A percentile compares a stretch with the other conserved stretches of the same genome.
These are phyloP conservation scores for Phoma sp. DNA, from an alignment of 2,329 filamentous ascomycete genomes.

Conservation along the genomic window DNA sequence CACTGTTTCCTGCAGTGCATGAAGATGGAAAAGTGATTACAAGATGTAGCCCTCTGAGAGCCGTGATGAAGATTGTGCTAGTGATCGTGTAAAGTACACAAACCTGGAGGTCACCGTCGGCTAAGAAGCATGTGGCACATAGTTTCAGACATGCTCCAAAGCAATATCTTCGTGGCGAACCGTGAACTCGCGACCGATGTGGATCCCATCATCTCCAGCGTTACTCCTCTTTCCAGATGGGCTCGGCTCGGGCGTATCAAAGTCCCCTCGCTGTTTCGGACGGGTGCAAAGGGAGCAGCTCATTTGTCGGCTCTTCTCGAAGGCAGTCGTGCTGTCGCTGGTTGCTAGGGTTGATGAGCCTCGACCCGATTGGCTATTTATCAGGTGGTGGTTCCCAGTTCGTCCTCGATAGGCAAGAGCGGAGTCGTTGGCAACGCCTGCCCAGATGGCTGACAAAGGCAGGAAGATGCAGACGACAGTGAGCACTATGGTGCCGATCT, in stretches of 20 bases:
- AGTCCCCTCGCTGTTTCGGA: slow-evolving; percentile 24
- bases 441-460: slow-evolving; percentile 72
- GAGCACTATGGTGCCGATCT: slow-evolving; percentile 62
- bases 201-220: slow-evolving; percentile 24
- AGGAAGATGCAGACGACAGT: slow-evolving; percentile 68
- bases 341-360: slow-evolving; percentile 11
- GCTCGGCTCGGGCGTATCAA: slow-evolving; percentile 17
- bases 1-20: background rate
- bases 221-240: slow-evolving; percentile 9
- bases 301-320: slow-evolving; percentile 29
- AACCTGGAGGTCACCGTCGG: background rate
- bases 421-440: slow-evolving; percentile 46
- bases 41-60: background rate
- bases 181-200: slow-evolving; percentile 32
- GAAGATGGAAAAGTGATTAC: background rate
- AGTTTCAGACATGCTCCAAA: slow-evolving; percentile 5
- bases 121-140: background rate
- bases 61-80: background rate
- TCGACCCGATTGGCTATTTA: slow-evolving; percentile 32
- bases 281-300: slow-evolving; percentile 23
- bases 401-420: slow-evolving; percentile 26
- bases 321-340: slow-evolving; percentile 16
- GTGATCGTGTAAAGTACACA: background rate
- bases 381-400: slow-evolving; percentile 37
- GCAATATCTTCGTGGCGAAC: slow-evolving; percentile 23